Evolutionary conservation across 1,284 basidiomycete species (phyloP), one percentile per base, ranked within the genome.

Genomic region (Apiotrichum porosum): DNA sequence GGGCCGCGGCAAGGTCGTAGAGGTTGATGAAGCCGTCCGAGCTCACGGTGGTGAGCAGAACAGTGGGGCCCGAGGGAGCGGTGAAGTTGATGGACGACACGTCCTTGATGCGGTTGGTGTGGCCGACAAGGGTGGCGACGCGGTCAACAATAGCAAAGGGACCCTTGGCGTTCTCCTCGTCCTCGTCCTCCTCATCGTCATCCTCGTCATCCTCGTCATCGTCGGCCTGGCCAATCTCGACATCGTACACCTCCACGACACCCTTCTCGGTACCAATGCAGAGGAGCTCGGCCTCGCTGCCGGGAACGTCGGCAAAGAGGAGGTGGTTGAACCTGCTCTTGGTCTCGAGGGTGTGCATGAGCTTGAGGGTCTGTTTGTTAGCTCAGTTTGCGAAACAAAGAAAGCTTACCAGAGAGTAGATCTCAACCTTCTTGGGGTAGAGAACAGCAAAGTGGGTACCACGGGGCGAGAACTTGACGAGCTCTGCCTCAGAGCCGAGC

Each of bases 241-340:
- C 60, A 32, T 78, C 75, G 73, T 91, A 93, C 14, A 90, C 75
- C 2, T 87, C 80, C 2, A 88, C 75, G 54, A 84, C 84, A 58
- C 85, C 88, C 68, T 94, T 88, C 70, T 97, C 91, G 2, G 85
- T 88, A 1, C 82, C 87, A 9, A 84, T 85, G 31, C 91, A 77
- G 8, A 94, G 74, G 23, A 91, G 68, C 61, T 72, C 59, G 8
- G 26, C 26, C 2, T 77, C 78, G 30, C 78, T 73, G 2, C 76
- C 69, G 0, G 71, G 66, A 15, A 80, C 77, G 55, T 77, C 76
- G 62, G 79, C 82, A 69, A 94, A 94, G 42, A 78, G 78, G 40
- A 88, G 68, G 55, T 85, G 84, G 55, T 94, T 90, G 61, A 93
- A 79, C 10, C 91, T 81, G 5, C 85, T 82, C 2, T 84, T 77